These are phyloP conservation scores for Marasmius oreades DNA, from an alignment of 1,284 basidiomycete genomes.

Conservation along the genomic window DNA sequence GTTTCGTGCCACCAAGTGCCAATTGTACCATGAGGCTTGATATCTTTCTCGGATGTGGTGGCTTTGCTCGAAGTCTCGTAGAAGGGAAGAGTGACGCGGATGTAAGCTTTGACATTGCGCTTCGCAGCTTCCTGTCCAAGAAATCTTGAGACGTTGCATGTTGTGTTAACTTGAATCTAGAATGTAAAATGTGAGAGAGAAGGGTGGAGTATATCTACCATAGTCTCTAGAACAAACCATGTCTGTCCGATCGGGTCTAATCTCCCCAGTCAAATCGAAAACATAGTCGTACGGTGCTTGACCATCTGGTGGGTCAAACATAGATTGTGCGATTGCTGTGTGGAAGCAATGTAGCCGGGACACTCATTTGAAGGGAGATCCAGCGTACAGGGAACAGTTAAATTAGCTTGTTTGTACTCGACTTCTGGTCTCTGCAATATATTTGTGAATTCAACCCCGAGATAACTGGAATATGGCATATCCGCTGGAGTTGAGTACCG, in stretches of 20 bases:
- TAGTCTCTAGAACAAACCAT: conserved; percentile 42
- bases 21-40: conserved; percentile 69
- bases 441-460: conserved; percentile 73
- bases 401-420: conserved; percentile 83
- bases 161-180: conserved; percentile 77
- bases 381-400: conserved; percentile 64
- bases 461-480: conserved; percentile 51
- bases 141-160: conserved; percentile 67
- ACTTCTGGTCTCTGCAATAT: conserved; percentile 64
- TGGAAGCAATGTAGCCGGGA: conserved; percentile 7
- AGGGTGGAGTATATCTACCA: conserved; percentile 8
- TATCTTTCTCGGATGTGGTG: conserved; percentile 66
- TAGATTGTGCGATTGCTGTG: conserved; percentile 58
- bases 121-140: conserved; percentile 68
- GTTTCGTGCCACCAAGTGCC: conserved; percentile 93
- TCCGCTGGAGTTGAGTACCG: background rate
- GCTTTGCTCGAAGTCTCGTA: conserved; percentile 76
- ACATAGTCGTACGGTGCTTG: conserved; percentile 66
- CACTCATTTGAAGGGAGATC: conserved; percentile 3
- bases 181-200: conserved; percentile 4
- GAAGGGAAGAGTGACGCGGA: conserved; percentile 78
- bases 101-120: conserved; percentile 70
- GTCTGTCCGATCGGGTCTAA: conserved; percentile 75
- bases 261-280: conserved; percentile 81
- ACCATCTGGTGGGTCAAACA: conserved; percentile 69